Percentiles rank a stretch among this genome's conserved stretches.
phyloP scores from a whole-genome alignment of 257 asterid genomes.

The Hygrophila difformis region DNA sequence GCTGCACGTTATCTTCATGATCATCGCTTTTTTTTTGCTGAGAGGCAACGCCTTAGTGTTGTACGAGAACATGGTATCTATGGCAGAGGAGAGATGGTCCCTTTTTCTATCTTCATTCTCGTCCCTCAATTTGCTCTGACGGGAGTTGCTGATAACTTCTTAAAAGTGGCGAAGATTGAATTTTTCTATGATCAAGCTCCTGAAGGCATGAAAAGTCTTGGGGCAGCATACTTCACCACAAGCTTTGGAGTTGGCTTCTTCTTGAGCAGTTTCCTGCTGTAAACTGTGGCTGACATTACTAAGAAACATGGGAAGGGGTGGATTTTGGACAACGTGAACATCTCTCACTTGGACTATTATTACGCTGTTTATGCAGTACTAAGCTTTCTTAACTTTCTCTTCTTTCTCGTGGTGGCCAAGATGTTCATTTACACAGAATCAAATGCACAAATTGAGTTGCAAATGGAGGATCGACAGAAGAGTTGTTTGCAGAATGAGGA shows the following conservation, averaged over 20 bases:
- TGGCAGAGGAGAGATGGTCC: slow-evolving; percentile 26
- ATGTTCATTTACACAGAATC: too few species aligned
- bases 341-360: slow-evolving; percentile 52
- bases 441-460: too few species aligned
- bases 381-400: slow-evolving; percentile 32
- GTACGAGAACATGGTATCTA: slow-evolving; percentile 28
- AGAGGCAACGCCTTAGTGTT: slow-evolving; percentile 34
- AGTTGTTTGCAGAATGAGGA: too few species aligned
- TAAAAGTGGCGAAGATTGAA: slow-evolving; percentile 56
- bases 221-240: slow-evolving; percentile 59
- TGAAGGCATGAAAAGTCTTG: slow-evolving; percentile 65
- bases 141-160: slow-evolving; percentile 53
- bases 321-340: slow-evolving; percentile 54
- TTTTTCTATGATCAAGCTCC: slow-evolving; percentile 75
- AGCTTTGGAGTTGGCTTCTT: slow-evolving; percentile 57
- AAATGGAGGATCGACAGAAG: too few species aligned
- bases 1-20: slow-evolving; percentile 42
- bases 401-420: slow-evolving; percentile 12
- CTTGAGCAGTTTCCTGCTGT: slow-evolving; percentile 48
- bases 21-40: slow-evolving; percentile 29
- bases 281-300: slow-evolving; percentile 45
- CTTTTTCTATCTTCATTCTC: slow-evolving; percentile 50
- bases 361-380: slow-evolving; percentile 40
- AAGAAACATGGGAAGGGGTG: slow-evolving; percentile 47
- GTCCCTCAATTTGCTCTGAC: slow-evolving; percentile 48